A percentile compares a stretch with the other conserved stretches of the same genome.
These are phyloP conservation scores for Wallacemonas sp. DNA, from an alignment of 208 protist species.

Conservation along the genomic window DNA sequence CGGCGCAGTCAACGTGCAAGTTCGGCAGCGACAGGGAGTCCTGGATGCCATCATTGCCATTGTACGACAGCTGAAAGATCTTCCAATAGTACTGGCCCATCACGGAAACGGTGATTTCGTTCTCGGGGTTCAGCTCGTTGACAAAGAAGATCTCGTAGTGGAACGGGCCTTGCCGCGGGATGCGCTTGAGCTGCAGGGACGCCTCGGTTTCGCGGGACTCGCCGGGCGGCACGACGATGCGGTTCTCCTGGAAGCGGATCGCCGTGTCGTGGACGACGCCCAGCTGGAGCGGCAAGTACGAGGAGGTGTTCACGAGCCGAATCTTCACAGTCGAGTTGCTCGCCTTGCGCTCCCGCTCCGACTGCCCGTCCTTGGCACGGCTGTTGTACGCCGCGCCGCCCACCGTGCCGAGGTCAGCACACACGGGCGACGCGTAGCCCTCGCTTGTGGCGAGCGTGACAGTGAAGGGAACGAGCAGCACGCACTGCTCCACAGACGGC, in stretches of 20 bases:
- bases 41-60: conserved; percentile 42
- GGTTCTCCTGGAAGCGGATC: conserved; percentile 62
- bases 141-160: conserved; percentile 79
- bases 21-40: conserved; percentile 65
- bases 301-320: conserved; percentile 64
- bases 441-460: conserved; percentile 67
- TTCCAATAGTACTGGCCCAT: conserved; percentile 87
- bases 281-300: conserved; percentile 65
- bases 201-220: conserved; percentile 58
- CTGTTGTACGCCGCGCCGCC: conserved; percentile 3
- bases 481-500: conserved; percentile 53
- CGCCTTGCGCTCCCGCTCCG: not conserved
- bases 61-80: conserved; percentile 67
- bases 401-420: conserved; percentile 37
- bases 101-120: conserved; percentile 82
- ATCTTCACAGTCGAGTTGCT: conserved; percentile 25
- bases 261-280: conserved; percentile 78
- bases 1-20: conserved; percentile 45
- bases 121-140: conserved; percentile 86
- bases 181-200: conserved; percentile 56
- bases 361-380: conserved; percentile 9
- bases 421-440: conserved; percentile 45
- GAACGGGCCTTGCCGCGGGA: conserved; percentile 76
- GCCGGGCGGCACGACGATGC: conserved; percentile 57
- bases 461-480: conserved; percentile 36